Percentiles rank a stretch among this genome's conserved stretches.
Evolutionary conservation across 2,329 filamentous ascomycete species (phyloP).

Genomic region (Dothideomycetes sp.): DNA sequence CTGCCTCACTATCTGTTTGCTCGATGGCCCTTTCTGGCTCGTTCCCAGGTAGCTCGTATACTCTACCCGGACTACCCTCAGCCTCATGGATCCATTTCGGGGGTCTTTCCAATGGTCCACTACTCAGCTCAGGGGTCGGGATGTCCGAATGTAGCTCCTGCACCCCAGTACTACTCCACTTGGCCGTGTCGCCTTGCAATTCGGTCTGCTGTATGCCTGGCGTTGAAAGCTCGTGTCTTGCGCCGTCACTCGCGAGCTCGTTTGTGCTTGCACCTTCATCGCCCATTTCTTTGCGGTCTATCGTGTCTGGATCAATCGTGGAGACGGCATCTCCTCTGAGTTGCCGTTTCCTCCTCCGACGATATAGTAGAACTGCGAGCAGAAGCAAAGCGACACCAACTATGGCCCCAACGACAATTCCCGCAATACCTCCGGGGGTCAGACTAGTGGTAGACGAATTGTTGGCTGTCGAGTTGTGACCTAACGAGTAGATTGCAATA

Average conservation of each 20-base stretch:
- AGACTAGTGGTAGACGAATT: constrained; percentile 5
- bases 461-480: not conserved
- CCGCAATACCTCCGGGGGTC: constrained; percentile 7
- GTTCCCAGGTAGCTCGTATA: not conserved
- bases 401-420: constrained; percentile 8
- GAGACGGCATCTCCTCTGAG: not conserved
- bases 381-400: not conserved
- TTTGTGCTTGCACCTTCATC: not conserved
- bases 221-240: not conserved
- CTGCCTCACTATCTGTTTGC: too few species aligned
- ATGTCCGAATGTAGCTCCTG: not conserved
- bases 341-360: not conserved
- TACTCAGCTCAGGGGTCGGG: not conserved
- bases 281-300: not conserved
- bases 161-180: not conserved
- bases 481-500: constrained; percentile 18
- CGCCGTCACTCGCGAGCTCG: not conserved
- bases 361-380: not conserved
- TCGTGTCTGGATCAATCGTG: not conserved
- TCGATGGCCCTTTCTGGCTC: not conserved
- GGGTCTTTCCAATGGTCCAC: too few species aligned
- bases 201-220: not conserved
- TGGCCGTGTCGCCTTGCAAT: not conserved
- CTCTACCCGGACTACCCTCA: not conserved
- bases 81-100: not conserved